Percentiles rank a stretch among this genome's conserved stretches.
Evolutionary conservation across 2,329 filamentous ascomycete genomes (phyloP).

Genomic region (Sporothrix sp.): DNA sequence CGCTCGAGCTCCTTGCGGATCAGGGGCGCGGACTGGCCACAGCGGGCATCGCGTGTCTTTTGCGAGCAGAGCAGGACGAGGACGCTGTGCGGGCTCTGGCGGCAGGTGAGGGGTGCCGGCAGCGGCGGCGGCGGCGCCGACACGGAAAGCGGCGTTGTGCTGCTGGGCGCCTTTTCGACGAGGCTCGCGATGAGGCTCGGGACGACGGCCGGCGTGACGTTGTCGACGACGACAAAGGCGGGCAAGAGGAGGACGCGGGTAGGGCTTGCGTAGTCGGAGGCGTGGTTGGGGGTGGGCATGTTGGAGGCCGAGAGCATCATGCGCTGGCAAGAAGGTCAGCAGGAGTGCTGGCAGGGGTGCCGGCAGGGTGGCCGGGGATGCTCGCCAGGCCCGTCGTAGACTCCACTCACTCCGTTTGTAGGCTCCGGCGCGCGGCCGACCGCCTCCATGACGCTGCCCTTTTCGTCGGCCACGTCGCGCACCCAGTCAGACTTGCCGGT

Average conservation of each 20-base stretch:
- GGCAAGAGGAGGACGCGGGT: conserved; percentile 79
- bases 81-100: conserved; percentile 69
- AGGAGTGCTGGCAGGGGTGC: no score
- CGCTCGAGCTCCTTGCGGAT: conserved; percentile 83
- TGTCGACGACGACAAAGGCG: conserved; percentile 71
- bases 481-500: conserved; percentile 98
- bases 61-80: conserved; percentile 93
- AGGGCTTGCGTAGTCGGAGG: conserved; percentile 52
- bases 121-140: conserved; percentile 19
- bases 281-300: conserved; percentile 67
- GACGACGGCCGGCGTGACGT: conserved; percentile 67
- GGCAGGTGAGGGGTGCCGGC: conserved; percentile 31
- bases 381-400: no score
- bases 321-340: conserved; percentile 45
- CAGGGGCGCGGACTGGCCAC: conserved; percentile 85
- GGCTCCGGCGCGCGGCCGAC: conserved; percentile 50
- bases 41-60: conserved; percentile 85
- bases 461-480: conserved; percentile 77
- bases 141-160: conserved; percentile 45
- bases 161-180: conserved; percentile 65
- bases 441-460: conserved; percentile 74
- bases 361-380: no score
- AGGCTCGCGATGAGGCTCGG: conserved; percentile 61
- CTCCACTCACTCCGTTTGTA: conserved; percentile 52
- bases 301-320: conserved; percentile 90